Evolutionary conservation across 352 stramenopile species (phyloP), one percentile per base, ranked within the genome.

Genomic region (Pythium grandisporangium): DNA sequence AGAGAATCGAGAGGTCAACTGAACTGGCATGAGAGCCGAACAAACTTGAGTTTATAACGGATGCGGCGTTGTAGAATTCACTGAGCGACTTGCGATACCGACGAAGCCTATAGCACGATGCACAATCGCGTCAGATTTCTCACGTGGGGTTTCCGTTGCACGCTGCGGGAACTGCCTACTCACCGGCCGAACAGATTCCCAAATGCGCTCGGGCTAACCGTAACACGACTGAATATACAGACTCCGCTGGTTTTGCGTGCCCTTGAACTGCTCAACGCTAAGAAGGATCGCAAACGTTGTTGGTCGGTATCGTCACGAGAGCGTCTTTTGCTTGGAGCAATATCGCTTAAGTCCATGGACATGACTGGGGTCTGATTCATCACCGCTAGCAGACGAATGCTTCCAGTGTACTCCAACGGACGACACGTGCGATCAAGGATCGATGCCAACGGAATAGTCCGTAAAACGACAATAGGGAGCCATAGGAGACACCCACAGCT

Each of bases 401-500:
- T 45, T 17, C 8, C 30, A 6, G 19, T 61, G 45, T 38, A 66
- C 22, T 22, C 20, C n/a, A 44, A 66, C 56, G 23, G 62, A 30
- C 58, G 42, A 42, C 56, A 59, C 3, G 59, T 20, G 1, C 71
- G 59, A 43, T 80, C 64, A 5, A 63, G 5, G 7, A 88, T 30
- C 6, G 72, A 72, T 8, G 64, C 67, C 6, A 82, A 2, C 1
- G 74, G 70, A 0, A 85, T n/a, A 2, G 58, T 55, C 17, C 59
- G 71, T 17, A 88, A 34, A 5, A 36, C n/a, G 4, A 82, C 66
- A 29, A 84, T 66, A 8, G 72, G 69, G 2, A 75, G 12, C 69
- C 69, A 84, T 2, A 88, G 53, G 16, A 58, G n/a, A 5, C 63
- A 29, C 21, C 60, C 57, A 8, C 62, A 23, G 1, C 58, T 6